Percentiles rank a stretch among this genome's conserved stretches.
phyloP scores from a whole-genome alignment of 345 rosid species.

The Firmiana major region DNA sequence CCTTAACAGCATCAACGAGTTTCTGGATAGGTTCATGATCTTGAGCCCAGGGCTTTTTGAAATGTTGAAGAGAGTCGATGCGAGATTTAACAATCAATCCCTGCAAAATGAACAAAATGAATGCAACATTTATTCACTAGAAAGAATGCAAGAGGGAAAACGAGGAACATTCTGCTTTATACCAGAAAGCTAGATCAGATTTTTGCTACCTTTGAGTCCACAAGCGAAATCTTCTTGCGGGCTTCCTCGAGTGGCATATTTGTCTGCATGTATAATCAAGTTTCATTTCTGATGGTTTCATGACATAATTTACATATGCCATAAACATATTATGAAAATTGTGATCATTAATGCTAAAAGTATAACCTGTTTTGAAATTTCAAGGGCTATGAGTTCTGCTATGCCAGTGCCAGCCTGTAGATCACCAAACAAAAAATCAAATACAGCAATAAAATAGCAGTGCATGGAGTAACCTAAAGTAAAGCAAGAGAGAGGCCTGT shows the following conservation, averaged over 20 bases:
- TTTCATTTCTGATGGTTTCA: not conserved
- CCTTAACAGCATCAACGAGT: conserved; percentile 78
- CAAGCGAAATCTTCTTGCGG: conserved; percentile 86
- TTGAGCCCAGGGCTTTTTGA: conserved; percentile 98
- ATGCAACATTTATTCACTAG: not conserved
- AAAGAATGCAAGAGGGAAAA: not conserved
- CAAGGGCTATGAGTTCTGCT: conserved; percentile 91
- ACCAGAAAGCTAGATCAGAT: conserved; percentile 7
- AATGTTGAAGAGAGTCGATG: conserved; percentile 77
- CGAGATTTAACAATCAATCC: conserved; percentile 90
- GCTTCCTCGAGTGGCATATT: conserved; percentile 71
- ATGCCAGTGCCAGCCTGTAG: conserved; percentile 97
- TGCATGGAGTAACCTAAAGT: not conserved
- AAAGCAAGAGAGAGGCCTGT: not conserved
- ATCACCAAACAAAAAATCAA: conserved; percentile 14
- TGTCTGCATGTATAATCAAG: conserved; percentile 46
- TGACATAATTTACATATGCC: not conserved
- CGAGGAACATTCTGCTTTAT: not conserved
- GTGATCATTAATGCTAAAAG: not conserved
- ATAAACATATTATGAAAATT: not conserved
- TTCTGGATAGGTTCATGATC: conserved; percentile 68
- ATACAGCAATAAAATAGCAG: conserved; percentile 13
- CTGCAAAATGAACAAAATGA: conserved; percentile 34
- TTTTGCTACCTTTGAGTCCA: conserved; percentile 80
- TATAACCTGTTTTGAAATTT: conserved; percentile 79